Base-by-base conservation (phyloP, 441 rosid species). In the Brassica hybrid region DNA sequence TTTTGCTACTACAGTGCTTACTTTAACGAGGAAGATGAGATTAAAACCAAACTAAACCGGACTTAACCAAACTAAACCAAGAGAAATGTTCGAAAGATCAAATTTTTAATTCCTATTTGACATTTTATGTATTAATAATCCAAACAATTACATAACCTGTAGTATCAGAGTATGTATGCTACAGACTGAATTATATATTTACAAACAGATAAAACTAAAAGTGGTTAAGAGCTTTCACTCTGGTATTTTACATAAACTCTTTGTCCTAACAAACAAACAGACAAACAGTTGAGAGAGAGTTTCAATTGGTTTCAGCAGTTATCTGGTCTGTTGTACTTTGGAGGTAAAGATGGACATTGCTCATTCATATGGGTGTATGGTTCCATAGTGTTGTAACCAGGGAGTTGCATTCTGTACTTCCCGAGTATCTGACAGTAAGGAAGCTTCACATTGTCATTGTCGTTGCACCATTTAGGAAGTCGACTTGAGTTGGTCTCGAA, bases 321-420 rank as follows among this genome's bases (percentile, higher is more conserved):
- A 30, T 65, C 76, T 16, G 90, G 71, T 81, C 97, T 85, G 7
- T 11, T 52, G 81, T 93, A 93, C 32, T 85, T 82, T 13, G 98
- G 98, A 43, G 97, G 98, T 65, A 90, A 74, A 9, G 98, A 86
- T 2, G 98, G 95, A 76, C 98, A 93, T 77, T 79, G 79, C 74
- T 93, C 98, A 16, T 93, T 93, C 98, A 93, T 93, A 66, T 84
- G 91, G 45, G 91, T 88, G 67, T 93, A 91, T 11, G 94, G 95
- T 30, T 86, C 95, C 80, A 89, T 30, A 27, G 90, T 75, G 69
- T 93, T 93, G 72, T 89, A 93, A 54, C 78, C 95, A 0, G 97
- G 97, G 38, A 93, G 84, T 70, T 91, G 95, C 97, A 93, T 93
- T 63, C 94, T 84, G 67, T 93, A 93, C 79, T 87, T 88, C 67